These are phyloP conservation scores for Davidsoniella neocaledoniae DNA, from an alignment of 2,329 filamentous ascomycete species.

Conservation along the genomic window DNA sequence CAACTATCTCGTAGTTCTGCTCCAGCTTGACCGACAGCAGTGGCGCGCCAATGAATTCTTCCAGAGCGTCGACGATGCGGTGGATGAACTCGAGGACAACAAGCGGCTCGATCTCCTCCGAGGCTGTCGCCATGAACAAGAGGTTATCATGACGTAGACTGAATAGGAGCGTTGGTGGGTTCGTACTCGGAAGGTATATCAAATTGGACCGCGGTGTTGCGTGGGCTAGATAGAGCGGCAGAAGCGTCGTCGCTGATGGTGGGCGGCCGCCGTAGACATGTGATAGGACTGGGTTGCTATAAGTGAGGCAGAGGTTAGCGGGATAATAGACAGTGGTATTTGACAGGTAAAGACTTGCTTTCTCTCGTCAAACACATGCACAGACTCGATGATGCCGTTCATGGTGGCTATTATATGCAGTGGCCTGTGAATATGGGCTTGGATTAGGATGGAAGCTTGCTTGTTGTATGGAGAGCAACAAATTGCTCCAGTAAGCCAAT, in stretches of 20 bases:
- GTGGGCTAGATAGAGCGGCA: conserved; percentile 77
- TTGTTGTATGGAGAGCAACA: too few relatives aligned
- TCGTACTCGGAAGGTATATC: conserved; percentile 66
- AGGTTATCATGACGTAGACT: conserved; percentile 76
- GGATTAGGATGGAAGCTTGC: too few relatives aligned
- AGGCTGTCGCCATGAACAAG: conserved; percentile 70
- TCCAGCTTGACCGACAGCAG: conserved; percentile 77
- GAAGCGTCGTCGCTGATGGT: conserved; percentile 55
- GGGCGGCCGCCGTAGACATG: conserved; percentile 77
- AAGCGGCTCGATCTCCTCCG: conserved; percentile 73
- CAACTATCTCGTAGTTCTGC: conserved; percentile 78
- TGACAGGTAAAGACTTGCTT: conserved; percentile 39
- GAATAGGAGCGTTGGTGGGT: conserved; percentile 76
- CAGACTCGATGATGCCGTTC: conserved; percentile 79
- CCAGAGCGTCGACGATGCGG: conserved; percentile 76
- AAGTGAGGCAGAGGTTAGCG: conserved; percentile 5
- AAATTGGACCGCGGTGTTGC: conserved; percentile 67
- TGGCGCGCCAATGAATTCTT: conserved; percentile 85
- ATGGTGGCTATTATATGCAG: conserved; percentile 30
- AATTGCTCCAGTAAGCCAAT: too few relatives aligned
- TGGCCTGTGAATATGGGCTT: too few relatives aligned
- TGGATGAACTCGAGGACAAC: conserved; percentile 89
- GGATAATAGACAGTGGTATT: not conserved
- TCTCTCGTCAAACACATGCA: conserved; percentile 94
- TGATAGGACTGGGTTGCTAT: conserved; percentile 66